Evolutionary conservation across 345 rosid genomes (phyloP).

Genomic region (Salix brachista): DNA sequence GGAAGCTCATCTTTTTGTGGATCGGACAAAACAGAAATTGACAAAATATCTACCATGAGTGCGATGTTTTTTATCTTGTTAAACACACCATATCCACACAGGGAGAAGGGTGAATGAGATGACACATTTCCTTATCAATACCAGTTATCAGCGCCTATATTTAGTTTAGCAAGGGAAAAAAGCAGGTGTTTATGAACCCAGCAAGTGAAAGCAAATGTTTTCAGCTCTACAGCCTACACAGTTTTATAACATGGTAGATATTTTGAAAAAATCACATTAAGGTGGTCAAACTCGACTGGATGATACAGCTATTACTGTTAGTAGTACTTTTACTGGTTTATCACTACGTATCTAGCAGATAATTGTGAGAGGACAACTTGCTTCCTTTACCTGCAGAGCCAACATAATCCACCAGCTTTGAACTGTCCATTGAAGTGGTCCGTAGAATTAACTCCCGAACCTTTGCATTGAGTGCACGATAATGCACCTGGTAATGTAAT

Average conservation of each 20-base stretch:
- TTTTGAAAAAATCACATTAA: neutral
- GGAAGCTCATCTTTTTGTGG: neutral
- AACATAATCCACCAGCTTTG: constrained; percentile 85
- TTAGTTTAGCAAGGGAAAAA: too few species aligned
- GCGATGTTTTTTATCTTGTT: neutral
- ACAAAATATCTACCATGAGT: neutral
- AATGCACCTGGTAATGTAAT: constrained; percentile 42
- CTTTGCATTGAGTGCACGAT: constrained; percentile 69
- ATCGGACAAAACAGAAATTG: neutral
- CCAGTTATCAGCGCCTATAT: too few species aligned
- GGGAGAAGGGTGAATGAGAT: too few species aligned
- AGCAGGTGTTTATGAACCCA: too few species aligned
- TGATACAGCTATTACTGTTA: neutral
- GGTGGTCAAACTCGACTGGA: neutral
- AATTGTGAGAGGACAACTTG: neutral
- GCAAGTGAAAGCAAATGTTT: too few species aligned
- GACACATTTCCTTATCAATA: too few species aligned
- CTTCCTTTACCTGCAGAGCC: constrained; percentile 78
- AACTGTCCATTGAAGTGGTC: constrained; percentile 96
- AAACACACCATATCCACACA: neutral
- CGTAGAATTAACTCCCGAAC: constrained; percentile 72
- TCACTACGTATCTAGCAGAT: neutral
- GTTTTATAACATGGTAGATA: neutral
- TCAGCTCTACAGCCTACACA: neutral
- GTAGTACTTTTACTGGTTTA: neutral